These are phyloP conservation scores for Brassica cretica DNA, from an alignment of 345 rosid species.

Conservation along the genomic window DNA sequence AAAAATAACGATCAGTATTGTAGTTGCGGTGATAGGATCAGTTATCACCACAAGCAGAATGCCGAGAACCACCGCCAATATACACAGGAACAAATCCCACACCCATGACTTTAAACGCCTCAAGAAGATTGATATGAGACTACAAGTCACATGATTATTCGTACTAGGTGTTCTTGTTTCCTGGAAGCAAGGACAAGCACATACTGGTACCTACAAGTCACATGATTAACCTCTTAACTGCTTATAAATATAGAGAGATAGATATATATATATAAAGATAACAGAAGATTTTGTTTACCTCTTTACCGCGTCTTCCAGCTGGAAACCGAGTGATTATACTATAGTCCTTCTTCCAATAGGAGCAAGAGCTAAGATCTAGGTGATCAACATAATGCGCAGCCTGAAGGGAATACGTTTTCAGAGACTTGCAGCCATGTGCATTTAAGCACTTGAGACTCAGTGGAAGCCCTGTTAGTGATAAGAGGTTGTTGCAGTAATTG, in stretches of 20 bases:
- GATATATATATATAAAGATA: not conserved
- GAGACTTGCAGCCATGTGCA: slow-evolving; percentile 3
- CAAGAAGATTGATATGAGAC: not conserved
- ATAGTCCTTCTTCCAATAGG: not conserved
- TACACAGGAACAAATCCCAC: not conserved
- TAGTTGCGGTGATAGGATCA: no score
- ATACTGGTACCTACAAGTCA: not conserved
- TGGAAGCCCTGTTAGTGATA: not conserved
- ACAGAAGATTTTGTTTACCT: not conserved
- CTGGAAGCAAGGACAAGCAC: not conserved
- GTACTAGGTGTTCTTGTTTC: not conserved
- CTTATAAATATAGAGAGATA: not conserved
- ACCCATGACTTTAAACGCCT: not conserved
- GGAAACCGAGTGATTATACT: not conserved
- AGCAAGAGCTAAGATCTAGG: not conserved
- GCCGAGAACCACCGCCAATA: not conserved
- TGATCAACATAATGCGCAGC: not conserved
- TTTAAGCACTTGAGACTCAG: not conserved
- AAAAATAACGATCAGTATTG: no score
- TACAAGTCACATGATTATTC: not conserved
- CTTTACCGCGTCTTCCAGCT: not conserved
- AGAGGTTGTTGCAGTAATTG: not conserved
- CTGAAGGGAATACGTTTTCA: not conserved
- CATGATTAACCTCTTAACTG: not conserved
- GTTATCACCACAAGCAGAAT: no score